These are phyloP conservation scores for Salix koriyanagi DNA, from an alignment of 345 rosid species.

Conservation along the genomic window DNA sequence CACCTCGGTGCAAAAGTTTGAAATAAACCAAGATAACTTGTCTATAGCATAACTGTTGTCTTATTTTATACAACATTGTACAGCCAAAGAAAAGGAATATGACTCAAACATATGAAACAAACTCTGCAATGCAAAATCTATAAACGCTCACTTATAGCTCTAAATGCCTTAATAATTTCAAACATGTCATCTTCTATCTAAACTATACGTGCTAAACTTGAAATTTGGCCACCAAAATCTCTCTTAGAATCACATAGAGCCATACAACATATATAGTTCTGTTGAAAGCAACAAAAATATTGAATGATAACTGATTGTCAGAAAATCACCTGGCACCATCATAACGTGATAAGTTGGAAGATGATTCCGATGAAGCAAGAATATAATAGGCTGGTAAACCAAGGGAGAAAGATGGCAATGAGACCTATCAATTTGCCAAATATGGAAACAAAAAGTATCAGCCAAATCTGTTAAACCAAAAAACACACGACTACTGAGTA, in stretches of 20 bases:
- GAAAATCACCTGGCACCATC: conserved; percentile 73
- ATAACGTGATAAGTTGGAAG: conserved; percentile 84
- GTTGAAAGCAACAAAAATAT: not conserved
- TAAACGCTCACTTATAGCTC: no score
- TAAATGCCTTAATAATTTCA: not conserved
- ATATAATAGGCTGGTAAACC: conserved; percentile 89
- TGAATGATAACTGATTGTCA: not conserved
- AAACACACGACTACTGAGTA: conserved; percentile 16
- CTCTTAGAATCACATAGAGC: not conserved
- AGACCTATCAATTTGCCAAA: conserved; percentile 41
- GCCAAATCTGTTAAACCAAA: not conserved
- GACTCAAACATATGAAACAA: not conserved
- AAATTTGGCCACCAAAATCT: not conserved
- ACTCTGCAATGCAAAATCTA: no score
- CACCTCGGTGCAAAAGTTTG: not conserved
- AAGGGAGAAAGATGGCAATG: conserved; percentile 81
- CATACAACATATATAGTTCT: not conserved
- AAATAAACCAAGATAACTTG: not conserved
- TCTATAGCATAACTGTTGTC: not conserved
- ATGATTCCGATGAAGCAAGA: conserved; percentile 85
- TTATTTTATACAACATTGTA: not conserved
- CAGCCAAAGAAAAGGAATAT: not conserved
- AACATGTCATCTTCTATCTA: not conserved
- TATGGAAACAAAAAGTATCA: not conserved
- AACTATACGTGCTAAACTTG: not conserved